phyloP scores from a whole-genome alignment of 106 monocot species.

The Alisma plantagoaquatica region DNA sequence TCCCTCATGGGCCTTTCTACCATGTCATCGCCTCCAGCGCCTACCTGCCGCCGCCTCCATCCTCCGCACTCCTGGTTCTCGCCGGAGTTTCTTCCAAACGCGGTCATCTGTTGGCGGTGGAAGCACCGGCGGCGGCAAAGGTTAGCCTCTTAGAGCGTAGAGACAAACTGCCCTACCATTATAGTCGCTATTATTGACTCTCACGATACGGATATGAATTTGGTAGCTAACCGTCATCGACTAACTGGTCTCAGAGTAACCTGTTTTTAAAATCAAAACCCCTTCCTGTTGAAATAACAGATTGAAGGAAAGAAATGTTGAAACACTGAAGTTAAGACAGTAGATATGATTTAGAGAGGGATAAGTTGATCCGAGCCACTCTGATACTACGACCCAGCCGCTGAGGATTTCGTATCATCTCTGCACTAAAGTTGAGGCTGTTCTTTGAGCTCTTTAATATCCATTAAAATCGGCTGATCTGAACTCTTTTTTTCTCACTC shows the following conservation, averaged over 20 bases:
- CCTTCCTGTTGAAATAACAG: neutral
- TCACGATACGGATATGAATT: neutral
- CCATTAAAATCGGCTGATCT: too few relatives aligned
- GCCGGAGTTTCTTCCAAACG: constrained; percentile 21
- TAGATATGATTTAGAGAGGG: too few relatives aligned
- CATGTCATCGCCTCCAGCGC: constrained; percentile 9
- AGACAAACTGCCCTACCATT: neutral
- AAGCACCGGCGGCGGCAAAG: constrained; percentile 11
- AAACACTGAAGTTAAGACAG: too few relatives aligned
- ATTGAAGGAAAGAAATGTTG: too few relatives aligned
- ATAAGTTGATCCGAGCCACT: too few relatives aligned
- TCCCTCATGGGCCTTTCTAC: constrained; percentile 26
- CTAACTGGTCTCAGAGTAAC: neutral
- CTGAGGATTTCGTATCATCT: too few relatives aligned
- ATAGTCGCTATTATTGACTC: neutral
- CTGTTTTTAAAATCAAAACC: neutral
- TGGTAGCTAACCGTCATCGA: neutral
- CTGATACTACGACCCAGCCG: too few relatives aligned
- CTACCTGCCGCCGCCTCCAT: neutral
- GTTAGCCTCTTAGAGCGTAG: neutral
- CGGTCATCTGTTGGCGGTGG: constrained; percentile 36
- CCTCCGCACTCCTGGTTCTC: constrained; percentile 6
- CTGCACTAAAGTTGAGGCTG: too few relatives aligned
- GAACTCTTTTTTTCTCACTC: too few relatives aligned
- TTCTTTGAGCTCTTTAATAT: too few relatives aligned